Evolutionary conservation across 768 basidiomycete genomes (phyloP).

Genomic region (Tricholoma bakamatsutake): DNA sequence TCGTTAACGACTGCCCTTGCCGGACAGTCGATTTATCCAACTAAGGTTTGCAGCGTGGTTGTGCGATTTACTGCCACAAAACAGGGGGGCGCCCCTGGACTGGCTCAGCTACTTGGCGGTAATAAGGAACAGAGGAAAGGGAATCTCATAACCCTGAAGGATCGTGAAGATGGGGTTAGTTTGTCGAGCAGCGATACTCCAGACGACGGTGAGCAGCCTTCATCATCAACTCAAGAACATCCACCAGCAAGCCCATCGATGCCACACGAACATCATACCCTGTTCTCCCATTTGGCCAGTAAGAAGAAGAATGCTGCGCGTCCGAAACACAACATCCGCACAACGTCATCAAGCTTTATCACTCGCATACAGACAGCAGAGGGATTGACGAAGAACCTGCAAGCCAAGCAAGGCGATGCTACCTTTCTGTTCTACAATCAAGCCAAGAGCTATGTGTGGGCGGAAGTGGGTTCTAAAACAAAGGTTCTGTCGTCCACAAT

Average conservation of each 20-base stretch:
- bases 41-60: slow-evolving; percentile 54
- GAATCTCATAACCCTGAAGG: slow-evolving; percentile 34
- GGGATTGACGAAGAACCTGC: slow-evolving; percentile 63
- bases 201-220: slow-evolving; percentile 46
- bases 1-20: slow-evolving; percentile 31
- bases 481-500: slow-evolving; percentile 35
- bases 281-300: slow-evolving; percentile 53
- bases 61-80: slow-evolving; percentile 60
- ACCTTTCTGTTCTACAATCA: slow-evolving; percentile 86
- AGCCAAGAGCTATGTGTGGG: slow-evolving; percentile 81
- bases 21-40: slow-evolving; percentile 43
- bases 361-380: slow-evolving; percentile 80
- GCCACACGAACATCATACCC: slow-evolving; percentile 41
- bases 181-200: slow-evolving; percentile 79
- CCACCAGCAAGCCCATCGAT: slow-evolving; percentile 29
- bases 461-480: slow-evolving; percentile 76
- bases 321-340: slow-evolving; percentile 89
- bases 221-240: slow-evolving; percentile 36
- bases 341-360: slow-evolving; percentile 90
- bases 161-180: slow-evolving; percentile 64
- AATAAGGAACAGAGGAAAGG: slow-evolving; percentile 63
- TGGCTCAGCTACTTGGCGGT: slow-evolving; percentile 64
- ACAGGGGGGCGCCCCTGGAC: slow-evolving; percentile 48
- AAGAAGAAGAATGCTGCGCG: slow-evolving; percentile 62
- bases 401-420: slow-evolving; percentile 77